Conservation (phyloP, 2,329 filamentous ascomycete genomes). For the Trichoderma arundinaceum region DNA sequence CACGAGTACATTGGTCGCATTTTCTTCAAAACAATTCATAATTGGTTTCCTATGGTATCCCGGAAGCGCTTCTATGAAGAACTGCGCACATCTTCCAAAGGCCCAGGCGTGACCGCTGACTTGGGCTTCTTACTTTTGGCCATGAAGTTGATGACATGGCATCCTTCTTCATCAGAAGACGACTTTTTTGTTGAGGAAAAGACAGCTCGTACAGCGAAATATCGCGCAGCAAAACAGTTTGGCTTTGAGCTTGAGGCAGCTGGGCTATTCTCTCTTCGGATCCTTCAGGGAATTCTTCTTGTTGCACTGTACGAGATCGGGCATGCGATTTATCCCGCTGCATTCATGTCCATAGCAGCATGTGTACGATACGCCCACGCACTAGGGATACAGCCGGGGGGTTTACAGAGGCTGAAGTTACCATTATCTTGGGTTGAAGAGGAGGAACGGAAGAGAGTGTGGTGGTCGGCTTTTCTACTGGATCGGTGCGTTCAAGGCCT, state of each 20-base stretch:
- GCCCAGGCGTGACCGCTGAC: background rate
- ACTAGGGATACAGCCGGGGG: conserved; percentile 15
- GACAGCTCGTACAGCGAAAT: background rate
- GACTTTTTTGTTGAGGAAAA: background rate
- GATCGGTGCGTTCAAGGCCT: background rate
- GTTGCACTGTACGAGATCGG: conserved; percentile 15
- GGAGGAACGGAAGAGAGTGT: conserved; percentile 18
- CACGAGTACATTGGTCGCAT: conserved; percentile 2
- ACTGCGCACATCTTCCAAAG: background rate
- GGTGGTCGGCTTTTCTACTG: conserved; percentile 10
- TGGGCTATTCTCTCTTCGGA: conserved; percentile 5
- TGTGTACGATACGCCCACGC: conserved; percentile 14
- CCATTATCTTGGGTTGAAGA: conserved; percentile 19
- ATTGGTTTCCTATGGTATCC: conserved; percentile 13
- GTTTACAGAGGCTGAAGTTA: conserved; percentile 1
- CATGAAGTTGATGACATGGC: conserved; percentile 21
- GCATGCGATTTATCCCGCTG: conserved; percentile 18
- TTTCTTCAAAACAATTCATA: conserved; percentile 1
- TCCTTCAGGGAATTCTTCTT: conserved; percentile 8
- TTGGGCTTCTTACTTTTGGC: conserved; percentile 4
- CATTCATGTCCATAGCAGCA: conserved; percentile 20
- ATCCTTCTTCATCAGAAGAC: conserved; percentile 2
- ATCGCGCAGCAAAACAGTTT: conserved; percentile 2
- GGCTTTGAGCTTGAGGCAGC: conserved; percentile 13
- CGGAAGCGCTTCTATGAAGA: conserved; percentile 14